Base-by-base conservation (phyloP, 495 filamentous ascomycete genomes). In the Hypoxylon fragiforme region DNA sequence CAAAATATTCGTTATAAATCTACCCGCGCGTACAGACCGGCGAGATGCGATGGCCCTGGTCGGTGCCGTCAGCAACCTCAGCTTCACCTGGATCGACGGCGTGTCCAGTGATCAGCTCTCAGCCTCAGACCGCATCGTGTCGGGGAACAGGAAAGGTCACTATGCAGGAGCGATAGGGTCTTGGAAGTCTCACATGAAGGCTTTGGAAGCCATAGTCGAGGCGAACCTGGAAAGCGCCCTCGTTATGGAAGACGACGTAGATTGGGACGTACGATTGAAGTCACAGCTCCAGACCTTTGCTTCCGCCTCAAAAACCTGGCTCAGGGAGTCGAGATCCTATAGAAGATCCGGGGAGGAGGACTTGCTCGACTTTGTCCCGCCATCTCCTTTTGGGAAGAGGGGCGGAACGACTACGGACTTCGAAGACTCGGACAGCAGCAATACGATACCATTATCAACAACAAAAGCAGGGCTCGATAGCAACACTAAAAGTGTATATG, bases 1-100 rank as follows among this genome's bases (percentile, higher is more conserved):
- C 37, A 76, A 82, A 46, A 72, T 87, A 20, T 81, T 83, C 55
- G 82, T 83, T 37, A 78, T 88, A 40, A 84, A 81, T 38, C 69
- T 88, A 21, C 78, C 80, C 3, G 71, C 74, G 15, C 74, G 85
- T 14, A 77, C 78, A 6, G 85, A 88, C 54, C 81, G 84, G 21
- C 79, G 81, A 16, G 83, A 89, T 73, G 80, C 75, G 7, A 72
- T 87, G 42, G 67, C 70, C 2, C 64, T 85, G 2, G 73, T 78
- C 1, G 77, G 83, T 3, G 76, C 76, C 1, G 58, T 81, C 1
- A 77, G 70, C 8, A 74, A 76, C 8, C 67, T 88, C 15, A 70
- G 72, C 3, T 64, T 85, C 2, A 78, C 81, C 1, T 83, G 79
- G 64, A 64, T 86, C 11, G 70, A 80, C 31, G 85, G 82, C 0